Evolutionary conservation across 2,329 filamentous ascomycete species (phyloP).

Genomic region (Trichophyton rubrum): DNA sequence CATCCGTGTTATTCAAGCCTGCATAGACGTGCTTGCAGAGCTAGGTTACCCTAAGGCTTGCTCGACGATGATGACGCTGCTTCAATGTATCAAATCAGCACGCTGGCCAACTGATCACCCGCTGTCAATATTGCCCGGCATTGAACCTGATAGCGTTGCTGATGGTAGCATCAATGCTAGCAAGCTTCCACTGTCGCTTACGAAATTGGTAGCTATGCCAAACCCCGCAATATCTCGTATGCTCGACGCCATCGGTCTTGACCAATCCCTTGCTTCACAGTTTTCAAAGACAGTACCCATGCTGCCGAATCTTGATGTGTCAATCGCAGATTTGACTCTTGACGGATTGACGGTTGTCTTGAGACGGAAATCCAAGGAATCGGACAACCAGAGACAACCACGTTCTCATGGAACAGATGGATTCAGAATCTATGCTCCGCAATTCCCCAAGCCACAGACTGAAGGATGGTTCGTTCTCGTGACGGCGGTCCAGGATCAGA

Average conservation of each 20-base stretch:
- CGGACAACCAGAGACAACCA: background rate
- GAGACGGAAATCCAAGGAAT: constrained; percentile 7
- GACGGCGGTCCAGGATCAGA: constrained; percentile 29
- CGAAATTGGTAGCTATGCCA: constrained; percentile 22
- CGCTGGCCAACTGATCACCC: constrained; percentile 78
- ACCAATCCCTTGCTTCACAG: constrained; percentile 15
- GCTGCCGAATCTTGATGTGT: constrained; percentile 57
- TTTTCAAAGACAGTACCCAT: constrained; percentile 48
- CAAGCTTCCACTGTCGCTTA: constrained; percentile 21
- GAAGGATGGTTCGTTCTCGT: constrained; percentile 87
- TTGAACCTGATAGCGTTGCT: constrained; percentile 29
- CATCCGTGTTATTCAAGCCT: constrained; percentile 91
- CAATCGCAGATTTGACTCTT: constrained; percentile 49
- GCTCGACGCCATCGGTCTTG: constrained; percentile 21
- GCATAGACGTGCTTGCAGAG: constrained; percentile 86
- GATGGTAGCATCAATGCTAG: constrained; percentile 6
- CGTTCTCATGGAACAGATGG: constrained; percentile 47
- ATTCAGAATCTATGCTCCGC: constrained; percentile 66
- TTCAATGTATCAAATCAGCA: constrained; percentile 86
- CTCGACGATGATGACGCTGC: constrained; percentile 66
- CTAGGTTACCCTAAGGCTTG: constrained; percentile 69
- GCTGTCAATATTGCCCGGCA: constrained; percentile 64
- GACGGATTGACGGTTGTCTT: constrained; percentile 41
- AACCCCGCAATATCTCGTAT: constrained; percentile 18
- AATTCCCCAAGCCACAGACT: constrained; percentile 85